phyloP scores from a whole-genome alignment of 2,329 filamentous ascomycete genomes.

The Polytolypa hystricis region DNA sequence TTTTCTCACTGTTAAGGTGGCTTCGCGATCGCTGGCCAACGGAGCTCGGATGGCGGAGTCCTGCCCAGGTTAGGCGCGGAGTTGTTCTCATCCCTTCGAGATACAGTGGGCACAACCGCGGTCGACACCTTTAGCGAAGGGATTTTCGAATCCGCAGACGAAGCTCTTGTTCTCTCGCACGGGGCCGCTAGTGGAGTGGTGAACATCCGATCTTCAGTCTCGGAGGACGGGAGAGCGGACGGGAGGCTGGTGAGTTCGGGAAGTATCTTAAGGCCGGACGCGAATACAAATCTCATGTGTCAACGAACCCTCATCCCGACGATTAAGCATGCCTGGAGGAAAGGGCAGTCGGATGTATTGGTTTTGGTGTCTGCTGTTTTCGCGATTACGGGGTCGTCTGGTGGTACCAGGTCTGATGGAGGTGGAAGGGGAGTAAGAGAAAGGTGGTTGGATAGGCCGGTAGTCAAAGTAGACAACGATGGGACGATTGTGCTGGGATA shows the following conservation, averaged over 20 bases:
- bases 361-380: too few relatives aligned
- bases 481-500: not conserved
- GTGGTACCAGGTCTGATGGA: too few relatives aligned
- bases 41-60: not conserved
- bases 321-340: constrained; percentile 5
- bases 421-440: not conserved
- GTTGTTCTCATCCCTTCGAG: not conserved
- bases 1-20: constrained; percentile 16
- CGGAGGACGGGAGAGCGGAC: too few relatives aligned
- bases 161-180: constrained; percentile 11
- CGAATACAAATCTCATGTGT: constrained; percentile 22
- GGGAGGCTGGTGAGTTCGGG: not conserved
- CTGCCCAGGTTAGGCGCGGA: not conserved
- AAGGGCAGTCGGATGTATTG: too few relatives aligned
- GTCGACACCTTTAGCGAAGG: constrained; percentile 3
- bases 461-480: not conserved
- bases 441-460: constrained; percentile 1
- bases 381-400: too few relatives aligned
- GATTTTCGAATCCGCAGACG: not conserved
- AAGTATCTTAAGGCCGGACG: constrained; percentile 16
- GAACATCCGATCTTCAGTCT: constrained; percentile 3
- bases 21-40: constrained; percentile 15
- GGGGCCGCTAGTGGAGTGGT: constrained; percentile 9
- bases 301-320: constrained; percentile 19
- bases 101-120: not conserved